Evolutionary conservation across 108 stramenopile genomes (phyloP).

Genomic region (Mediolabrus comicus): DNA sequence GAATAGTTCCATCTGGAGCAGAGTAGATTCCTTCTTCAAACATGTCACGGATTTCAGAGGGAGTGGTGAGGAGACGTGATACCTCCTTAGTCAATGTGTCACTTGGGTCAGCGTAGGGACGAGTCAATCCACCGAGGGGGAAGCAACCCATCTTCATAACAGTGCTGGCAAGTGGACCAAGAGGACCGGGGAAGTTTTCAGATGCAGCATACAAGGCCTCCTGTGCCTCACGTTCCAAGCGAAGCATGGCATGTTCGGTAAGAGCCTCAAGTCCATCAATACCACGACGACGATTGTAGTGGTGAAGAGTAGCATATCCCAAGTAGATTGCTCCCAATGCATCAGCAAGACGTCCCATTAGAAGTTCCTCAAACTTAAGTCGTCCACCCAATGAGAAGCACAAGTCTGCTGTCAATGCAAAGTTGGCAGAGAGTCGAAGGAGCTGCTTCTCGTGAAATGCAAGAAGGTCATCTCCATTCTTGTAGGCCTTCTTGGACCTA

Average conservation of each 20-base stretch:
- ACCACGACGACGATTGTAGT: constrained; percentile 87
- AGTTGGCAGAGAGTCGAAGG: constrained; percentile 92
- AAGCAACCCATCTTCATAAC: constrained; percentile 92
- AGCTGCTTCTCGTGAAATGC: constrained; percentile 92
- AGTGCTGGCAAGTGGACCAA: constrained; percentile 77
- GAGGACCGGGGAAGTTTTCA: constrained; percentile 94
- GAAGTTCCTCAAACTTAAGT: constrained; percentile 96
- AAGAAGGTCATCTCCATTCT: constrained; percentile 83
- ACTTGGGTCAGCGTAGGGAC: constrained; percentile 82
- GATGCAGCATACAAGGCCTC: constrained; percentile 91
- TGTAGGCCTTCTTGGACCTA: constrained; percentile 88
- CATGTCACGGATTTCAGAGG: constrained; percentile 80
- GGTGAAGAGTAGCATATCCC: constrained; percentile 96
- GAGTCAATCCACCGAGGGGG: constrained; percentile 84
- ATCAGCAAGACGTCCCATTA: constrained; percentile 95
- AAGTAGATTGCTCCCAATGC: constrained; percentile 96
- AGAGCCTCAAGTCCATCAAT: constrained; percentile 91
- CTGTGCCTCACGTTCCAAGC: constrained; percentile 87
- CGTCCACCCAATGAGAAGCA: constrained; percentile 94
- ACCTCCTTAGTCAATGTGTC: constrained; percentile 94
- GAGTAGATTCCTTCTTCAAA: constrained; percentile 83
- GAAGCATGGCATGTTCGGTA: constrained; percentile 96
- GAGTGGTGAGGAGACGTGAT: constrained; percentile 86
- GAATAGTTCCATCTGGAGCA: constrained; percentile 79
- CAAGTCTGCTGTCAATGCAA: constrained; percentile 94